Evolutionary conservation across 805 yeast species (phyloP).

Genomic region (Blastobotrys parvus): DNA sequence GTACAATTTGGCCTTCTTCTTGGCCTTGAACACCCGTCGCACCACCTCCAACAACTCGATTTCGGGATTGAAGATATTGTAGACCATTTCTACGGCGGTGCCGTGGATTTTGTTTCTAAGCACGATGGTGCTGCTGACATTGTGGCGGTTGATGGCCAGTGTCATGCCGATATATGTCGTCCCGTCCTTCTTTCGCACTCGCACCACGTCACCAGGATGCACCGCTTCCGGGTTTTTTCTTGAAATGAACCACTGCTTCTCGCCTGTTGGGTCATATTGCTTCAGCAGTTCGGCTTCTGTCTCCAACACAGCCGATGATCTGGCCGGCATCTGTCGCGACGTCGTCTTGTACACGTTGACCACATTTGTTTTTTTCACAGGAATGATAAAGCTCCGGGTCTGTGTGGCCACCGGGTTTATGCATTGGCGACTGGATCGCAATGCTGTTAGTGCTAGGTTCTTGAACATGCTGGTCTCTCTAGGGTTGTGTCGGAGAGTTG

Average conservation of each 20-base stretch:
- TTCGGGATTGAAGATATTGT: slow-evolving; percentile 74
- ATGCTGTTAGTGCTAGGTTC: not conserved
- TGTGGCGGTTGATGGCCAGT: slow-evolving; percentile 64
- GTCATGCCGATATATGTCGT: slow-evolving; percentile 68
- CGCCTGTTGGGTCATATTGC: slow-evolving; percentile 64
- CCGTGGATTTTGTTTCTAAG: slow-evolving; percentile 75
- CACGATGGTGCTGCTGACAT: slow-evolving; percentile 65
- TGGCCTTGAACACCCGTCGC: slow-evolving; percentile 61
- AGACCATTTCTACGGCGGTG: slow-evolving; percentile 77
- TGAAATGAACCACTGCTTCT: slow-evolving; percentile 49
- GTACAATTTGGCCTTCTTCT: slow-evolving; percentile 78
- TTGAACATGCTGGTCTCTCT: not conserved
- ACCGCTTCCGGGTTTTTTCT: slow-evolving; percentile 41
- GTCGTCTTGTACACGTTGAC: slow-evolving; percentile 28
- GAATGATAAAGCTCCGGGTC: slow-evolving; percentile 14
- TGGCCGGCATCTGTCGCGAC: slow-evolving; percentile 26
- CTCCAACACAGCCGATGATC: slow-evolving; percentile 32
- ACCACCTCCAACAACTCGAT: slow-evolving; percentile 70
- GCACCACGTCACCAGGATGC: slow-evolving; percentile 74
- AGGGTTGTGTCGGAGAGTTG: not conserved
- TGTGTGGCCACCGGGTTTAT: no score
- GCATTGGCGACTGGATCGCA: no score
- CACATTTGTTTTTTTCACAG: slow-evolving; percentile 36
- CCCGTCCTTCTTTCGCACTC: slow-evolving; percentile 56
- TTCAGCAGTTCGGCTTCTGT: slow-evolving; percentile 44